Base-by-base conservation (phyloP, 495 filamentous ascomycete species). In the Penicillium waksmanii region DNA sequence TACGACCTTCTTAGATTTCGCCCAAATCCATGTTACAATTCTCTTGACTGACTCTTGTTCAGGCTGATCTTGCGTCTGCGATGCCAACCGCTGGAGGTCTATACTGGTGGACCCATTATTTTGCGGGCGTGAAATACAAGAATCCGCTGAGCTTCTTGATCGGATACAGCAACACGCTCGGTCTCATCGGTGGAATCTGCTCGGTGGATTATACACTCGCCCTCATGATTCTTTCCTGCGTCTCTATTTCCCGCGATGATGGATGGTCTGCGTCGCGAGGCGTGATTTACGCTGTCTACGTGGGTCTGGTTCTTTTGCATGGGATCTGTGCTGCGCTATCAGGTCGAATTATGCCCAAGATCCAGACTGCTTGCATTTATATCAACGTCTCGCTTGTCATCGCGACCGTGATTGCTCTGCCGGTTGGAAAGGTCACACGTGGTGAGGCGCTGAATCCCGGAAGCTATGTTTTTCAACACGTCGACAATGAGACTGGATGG, bases 21-120 rank as follows among this genome's bases (percentile, higher is more conserved):
- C 27, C 17, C 34, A 13, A 34, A 53, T 42, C 23, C 3, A 11
- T 54, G 23, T 19, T 19, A 9, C 3, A 9, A 31, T 5, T 31
- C 6, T n/a, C 42, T 23, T 36, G 23, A 52, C 23, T 47, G 36
- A 3, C 3, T 3, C 8, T 10, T 44, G 6, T 15, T 21, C 43
- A 82, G 79, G 85, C 87, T 18, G 87, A 90, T 70, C 76, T 90
- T 52, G 86, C 84, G 1, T 84, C 80, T 46, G 83, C 87, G 0
- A 88, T 90, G 85, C 87, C 87, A 2, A 90, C 87, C 1, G 83
- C 82, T 8, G 87, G 87, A 5, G 86, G 86, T 11, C 66, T 89
- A 3, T 88, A 89, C 67, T 89, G 80, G 78, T 88, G 86, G 87
- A 89, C 87, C n/a, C 86, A 89, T 67, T 87, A 82, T 64, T 88